Percentiles rank a stretch among this genome's conserved stretches.
Conservation (phyloP, 2,329 filamentous ascomycete genomes). For the Verticillium nubilum region DNA sequence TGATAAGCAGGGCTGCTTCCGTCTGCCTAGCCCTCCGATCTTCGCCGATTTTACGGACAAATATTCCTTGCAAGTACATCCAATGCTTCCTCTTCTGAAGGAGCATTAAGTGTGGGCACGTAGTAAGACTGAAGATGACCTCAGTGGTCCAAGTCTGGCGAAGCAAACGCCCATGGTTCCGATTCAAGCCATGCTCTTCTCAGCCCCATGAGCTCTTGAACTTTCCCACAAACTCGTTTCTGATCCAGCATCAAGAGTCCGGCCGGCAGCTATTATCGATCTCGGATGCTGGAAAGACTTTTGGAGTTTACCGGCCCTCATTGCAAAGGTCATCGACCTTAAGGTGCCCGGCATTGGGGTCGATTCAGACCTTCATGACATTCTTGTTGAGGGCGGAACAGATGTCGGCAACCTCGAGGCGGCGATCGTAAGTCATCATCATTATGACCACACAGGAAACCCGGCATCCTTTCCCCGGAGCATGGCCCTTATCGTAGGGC, state of each 20-base stretch:
- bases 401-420: neutral
- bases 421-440: slow-evolving; percentile 14
- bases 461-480: slow-evolving; percentile 14
- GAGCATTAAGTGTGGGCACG: slow-evolving; percentile 39
- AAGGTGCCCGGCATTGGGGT: slow-evolving; percentile 6
- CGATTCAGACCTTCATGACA: neutral
- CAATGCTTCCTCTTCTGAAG: slow-evolving; percentile 34
- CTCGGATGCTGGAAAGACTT: slow-evolving; percentile 6
- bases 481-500: slow-evolving; percentile 17
- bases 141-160: neutral
- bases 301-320: slow-evolving; percentile 5
- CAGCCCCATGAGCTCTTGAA: slow-evolving; percentile 8
- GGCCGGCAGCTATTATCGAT: slow-evolving; percentile 4
- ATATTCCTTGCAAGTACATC: slow-evolving; percentile 41
- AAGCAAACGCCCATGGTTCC: slow-evolving; percentile 36
- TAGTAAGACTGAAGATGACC: slow-evolving; percentile 21
- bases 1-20: slow-evolving; percentile 38
- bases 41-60: slow-evolving; percentile 43
- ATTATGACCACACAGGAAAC: slow-evolving; percentile 21
- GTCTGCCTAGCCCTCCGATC: slow-evolving; percentile 33
- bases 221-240: slow-evolving; percentile 4
- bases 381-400: slow-evolving; percentile 1
- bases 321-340: slow-evolving; percentile 1
- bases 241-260: neutral
- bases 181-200: slow-evolving; percentile 40